Evolutionary conservation across 345 rosid species (phyloP).

Genomic region (Eucalyptus brandiana): DNA sequence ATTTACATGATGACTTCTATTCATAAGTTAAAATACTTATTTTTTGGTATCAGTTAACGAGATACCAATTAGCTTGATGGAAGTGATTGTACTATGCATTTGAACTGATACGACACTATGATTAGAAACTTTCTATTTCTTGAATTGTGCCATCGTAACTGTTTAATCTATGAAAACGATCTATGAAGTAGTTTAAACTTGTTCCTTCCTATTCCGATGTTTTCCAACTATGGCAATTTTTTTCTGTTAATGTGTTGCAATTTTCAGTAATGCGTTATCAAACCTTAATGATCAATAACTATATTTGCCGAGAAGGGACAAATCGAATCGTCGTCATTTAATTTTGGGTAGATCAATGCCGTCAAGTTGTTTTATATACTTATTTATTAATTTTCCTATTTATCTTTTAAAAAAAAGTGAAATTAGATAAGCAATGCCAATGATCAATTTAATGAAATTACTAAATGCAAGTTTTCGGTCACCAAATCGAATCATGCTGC

Average conservation of each 20-base stretch:
- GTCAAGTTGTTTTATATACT: not conserved
- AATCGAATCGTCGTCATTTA: not conserved
- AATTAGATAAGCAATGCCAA: not conserved
- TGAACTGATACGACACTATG: fast-evolving
- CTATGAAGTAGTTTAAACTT: not conserved
- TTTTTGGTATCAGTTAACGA: not conserved
- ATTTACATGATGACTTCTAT: not conserved
- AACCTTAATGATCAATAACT: not conserved
- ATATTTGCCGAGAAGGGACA: fast-evolving
- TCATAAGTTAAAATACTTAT: not conserved
- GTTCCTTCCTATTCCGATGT: not conserved
- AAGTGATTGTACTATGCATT: fast-evolving
- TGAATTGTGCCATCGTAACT: fast-evolving
- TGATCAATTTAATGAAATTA: not conserved
- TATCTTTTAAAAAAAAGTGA: not conserved
- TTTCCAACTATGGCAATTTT: too few species aligned
- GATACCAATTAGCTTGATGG: fast-evolving
- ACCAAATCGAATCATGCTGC: not conserved
- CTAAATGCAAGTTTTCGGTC: not conserved
- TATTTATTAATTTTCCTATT: not conserved
- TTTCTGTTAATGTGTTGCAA: not conserved
- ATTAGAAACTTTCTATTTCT: not conserved
- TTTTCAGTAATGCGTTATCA: not conserved
- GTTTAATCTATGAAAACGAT: not conserved
- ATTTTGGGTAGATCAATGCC: fast-evolving